Evolutionary conservation across 257 asterid species (phyloP), one percentile per base, ranked within the genome.

Genomic region (Ajuga chamaepitys): DNA sequence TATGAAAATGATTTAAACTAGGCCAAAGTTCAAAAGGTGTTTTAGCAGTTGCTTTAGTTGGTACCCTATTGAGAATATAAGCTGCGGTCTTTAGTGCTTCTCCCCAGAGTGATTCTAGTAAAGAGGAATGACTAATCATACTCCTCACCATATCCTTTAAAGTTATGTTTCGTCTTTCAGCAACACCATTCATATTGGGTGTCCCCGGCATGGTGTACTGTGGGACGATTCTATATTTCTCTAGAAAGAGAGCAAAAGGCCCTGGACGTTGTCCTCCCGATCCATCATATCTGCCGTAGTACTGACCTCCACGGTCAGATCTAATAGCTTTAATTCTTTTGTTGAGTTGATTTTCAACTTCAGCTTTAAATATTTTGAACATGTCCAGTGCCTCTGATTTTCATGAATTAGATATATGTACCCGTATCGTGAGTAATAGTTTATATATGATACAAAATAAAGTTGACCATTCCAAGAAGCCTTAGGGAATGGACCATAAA

Each of bases 381-480:
- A n/a, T n/a, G n/a, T n/a, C n/a, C n/a, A n/a, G n/a, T n/a, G n/a
- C n/a, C n/a, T n/a, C n/a, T n/a, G n/a, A 14, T 9, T 40, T 11
- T 37, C 42, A 37, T 32, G 38, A 32, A 32, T 32, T 32, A 32
- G 38, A 32, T 32, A 32, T 32, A 32, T 3, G 38, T 32, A 41
- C 10, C 47, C 5, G 10, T 16, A n/a, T n/a, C n/a, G n/a, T n/a
- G n/a, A n/a, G n/a, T n/a, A n/a, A n/a, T n/a, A n/a, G n/a, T n/a
- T n/a, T 41, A 41, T 41, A 10, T 9, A 41, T 41, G 47, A 41
- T 41, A 41, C 47, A 13, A 26, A 25, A 45, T 63, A 63, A 24
- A 4, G 58, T 61, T 61, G 67, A 22, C 66, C 67, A 42, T 41
- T 61, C 67, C 22, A 61, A 40, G n/a, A n/a, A n/a, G n/a, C n/a